A percentile compares a stretch with the other conserved stretches of the same genome.
phyloP scores from a whole-genome alignment of 345 rosid genomes.

The Acer negundo region DNA sequence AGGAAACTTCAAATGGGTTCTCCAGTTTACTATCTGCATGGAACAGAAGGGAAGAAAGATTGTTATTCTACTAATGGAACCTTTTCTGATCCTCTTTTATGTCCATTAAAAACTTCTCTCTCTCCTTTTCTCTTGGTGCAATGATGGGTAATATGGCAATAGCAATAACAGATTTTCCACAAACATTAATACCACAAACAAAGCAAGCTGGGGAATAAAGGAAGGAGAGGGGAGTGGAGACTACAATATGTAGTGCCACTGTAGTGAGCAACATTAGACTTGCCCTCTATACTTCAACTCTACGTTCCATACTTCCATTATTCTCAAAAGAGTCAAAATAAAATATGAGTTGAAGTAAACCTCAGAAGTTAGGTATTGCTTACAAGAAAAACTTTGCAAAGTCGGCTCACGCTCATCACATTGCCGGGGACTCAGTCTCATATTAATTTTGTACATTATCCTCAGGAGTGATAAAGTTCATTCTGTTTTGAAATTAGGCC shows the following conservation, averaged over 20 bases:
- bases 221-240: not conserved
- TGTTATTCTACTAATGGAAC: conserved; percentile 11
- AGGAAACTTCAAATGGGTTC: conserved; percentile 91
- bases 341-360: no score
- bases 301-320: no score
- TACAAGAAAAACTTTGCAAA: not conserved
- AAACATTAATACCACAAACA: not conserved
- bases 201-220: not conserved
- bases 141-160: not conserved
- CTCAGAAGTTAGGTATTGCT: not conserved
- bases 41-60: conserved; percentile 11
- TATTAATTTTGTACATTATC: not conserved
- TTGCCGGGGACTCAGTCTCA: not conserved
- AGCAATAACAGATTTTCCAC: not conserved
- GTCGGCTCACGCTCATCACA: not conserved
- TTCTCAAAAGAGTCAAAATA: no score
- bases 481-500: not conserved
- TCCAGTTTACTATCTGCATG: conserved; percentile 89
- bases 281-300: no score
- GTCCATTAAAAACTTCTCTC: not conserved
- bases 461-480: not conserved
- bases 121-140: not conserved
- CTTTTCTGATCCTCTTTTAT: not conserved
- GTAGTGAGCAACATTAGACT: no score
- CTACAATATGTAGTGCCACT: no score